Evolutionary conservation across 441 rosid genomes (phyloP), one percentile per base, ranked within the genome.

Genomic region (Arabidopsis lyrata): DNA sequence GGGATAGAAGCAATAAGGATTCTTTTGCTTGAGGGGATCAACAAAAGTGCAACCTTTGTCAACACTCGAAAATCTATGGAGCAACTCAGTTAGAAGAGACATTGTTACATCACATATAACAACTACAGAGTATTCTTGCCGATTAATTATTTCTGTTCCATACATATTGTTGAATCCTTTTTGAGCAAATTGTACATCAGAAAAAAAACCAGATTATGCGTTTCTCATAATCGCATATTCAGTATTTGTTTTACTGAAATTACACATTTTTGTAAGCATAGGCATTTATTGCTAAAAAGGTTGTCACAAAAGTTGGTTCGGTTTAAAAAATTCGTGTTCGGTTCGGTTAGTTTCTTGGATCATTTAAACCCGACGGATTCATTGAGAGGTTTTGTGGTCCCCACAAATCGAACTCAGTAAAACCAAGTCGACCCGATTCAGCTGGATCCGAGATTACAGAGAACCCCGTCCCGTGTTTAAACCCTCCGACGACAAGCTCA

Each of bases 41-140:
- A 92, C 72, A 95, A 83, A 88, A 88, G 97, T 34, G 98, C 97
- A 47, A 88, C 95, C 49, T 88, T 84, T 82, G 96, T 95, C 60
- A 92, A 92, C 83, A 86, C 79, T 72, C 63, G 80, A 29, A 89
- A 91, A 73, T 55, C 92, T 36, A 58, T 88, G 74, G 86, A 89
- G 79, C 93, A 87, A 67, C 84, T 72, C 49, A 69, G 85, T 75
- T 89, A 75, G 81, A 22, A 34, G 24, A 22, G 6, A 31, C 32
- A 56, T 50, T 41, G 56, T 32, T 67, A 8, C 56, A 74, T 29
- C 4, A 50, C 73, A 50, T 60, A 32, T 15, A 60, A 16, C 36
- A 57, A 13, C 18, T 15, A 9, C 27, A 52, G 22, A 67, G 20
- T 53, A 11, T 68, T 42, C 55, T 29, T 5, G 7, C 68, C 5